These are phyloP conservation scores for Russula sp. DNA, from an alignment of 768 basidiomycete genomes.

Conservation along the genomic window DNA sequence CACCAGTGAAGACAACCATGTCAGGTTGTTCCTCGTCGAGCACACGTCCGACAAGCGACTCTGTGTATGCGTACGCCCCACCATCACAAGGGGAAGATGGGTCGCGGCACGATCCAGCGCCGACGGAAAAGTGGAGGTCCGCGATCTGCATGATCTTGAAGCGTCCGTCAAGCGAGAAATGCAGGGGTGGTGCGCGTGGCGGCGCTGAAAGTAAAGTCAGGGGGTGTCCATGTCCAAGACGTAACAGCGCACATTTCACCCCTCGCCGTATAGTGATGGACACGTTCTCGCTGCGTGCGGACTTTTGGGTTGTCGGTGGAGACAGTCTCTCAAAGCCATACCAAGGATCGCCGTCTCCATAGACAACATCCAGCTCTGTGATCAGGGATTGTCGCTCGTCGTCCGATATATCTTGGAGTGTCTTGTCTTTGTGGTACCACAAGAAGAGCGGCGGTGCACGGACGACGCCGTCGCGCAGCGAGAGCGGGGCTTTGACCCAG, in stretches of 20 bases:
- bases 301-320: conserved; percentile 44
- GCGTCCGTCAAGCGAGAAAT: conserved; percentile 75
- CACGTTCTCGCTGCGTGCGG: conserved; percentile 42
- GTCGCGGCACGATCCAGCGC: conserved; percentile 71
- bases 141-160: conserved; percentile 91
- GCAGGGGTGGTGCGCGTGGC: conserved; percentile 69
- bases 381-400: conserved; percentile 58
- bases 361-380: conserved; percentile 89
- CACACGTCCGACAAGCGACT: conserved; percentile 59
- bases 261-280: conserved; percentile 67
- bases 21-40: conserved; percentile 84
- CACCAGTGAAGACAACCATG: conserved; percentile 87
- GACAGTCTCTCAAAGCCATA: conserved; percentile 78
- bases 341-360: conserved; percentile 78
- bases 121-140: conserved; percentile 89
- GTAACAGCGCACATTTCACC: conserved; percentile 52
- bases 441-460: conserved; percentile 54
- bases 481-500: conserved; percentile 63
- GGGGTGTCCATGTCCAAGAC: neutral
- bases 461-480: conserved; percentile 58
- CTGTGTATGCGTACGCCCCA: conserved; percentile 73
- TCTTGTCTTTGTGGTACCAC: conserved; percentile 75
- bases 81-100: conserved; percentile 46
- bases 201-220: conserved; percentile 39
- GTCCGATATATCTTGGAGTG: conserved; percentile 51